These are phyloP conservation scores for Quercus lobata DNA, from an alignment of 331 rosid species.

Conservation along the genomic window DNA sequence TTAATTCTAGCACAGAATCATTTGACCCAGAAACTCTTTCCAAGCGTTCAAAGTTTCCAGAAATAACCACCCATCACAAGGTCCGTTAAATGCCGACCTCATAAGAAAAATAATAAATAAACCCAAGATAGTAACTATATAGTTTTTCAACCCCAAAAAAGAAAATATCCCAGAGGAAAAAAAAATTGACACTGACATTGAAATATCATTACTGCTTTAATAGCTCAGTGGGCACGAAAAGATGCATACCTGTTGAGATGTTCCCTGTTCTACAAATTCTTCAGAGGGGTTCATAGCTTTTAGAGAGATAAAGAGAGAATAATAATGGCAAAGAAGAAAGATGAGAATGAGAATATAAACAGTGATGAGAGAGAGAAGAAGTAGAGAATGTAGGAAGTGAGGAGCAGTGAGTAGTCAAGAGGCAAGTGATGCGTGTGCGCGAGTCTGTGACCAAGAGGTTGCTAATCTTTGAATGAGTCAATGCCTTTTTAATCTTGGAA, in stretches of 20 bases:
- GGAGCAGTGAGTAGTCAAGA: constrained; percentile 18
- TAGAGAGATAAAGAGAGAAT: constrained; percentile 17
- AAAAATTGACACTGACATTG: not conserved
- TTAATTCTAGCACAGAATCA: not conserved
- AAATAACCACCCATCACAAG: not conserved
- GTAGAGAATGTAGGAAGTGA: constrained; percentile 25
- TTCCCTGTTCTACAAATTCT: constrained; percentile 57
- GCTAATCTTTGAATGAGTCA: constrained; percentile 24
- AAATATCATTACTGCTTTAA: not conserved
- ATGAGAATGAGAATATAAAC: constrained; percentile 29
- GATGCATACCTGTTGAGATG: constrained; percentile 57
- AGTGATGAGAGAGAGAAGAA: not conserved
- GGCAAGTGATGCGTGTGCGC: constrained; percentile 43
- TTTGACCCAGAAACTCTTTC: not conserved
- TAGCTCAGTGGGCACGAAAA: not conserved
- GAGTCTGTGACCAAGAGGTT: constrained; percentile 35
- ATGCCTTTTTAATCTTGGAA: constrained; percentile 21
- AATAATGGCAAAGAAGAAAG: constrained; percentile 6
- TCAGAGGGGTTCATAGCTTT: constrained; percentile 63
- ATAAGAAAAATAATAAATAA: no score
- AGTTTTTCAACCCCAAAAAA: not conserved
- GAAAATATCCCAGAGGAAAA: not conserved
- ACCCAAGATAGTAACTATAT: no score
- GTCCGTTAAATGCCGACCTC: no score
- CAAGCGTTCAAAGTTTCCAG: no score